phyloP scores from a whole-genome alignment of 805 yeast genomes.

The Barnettozyma sp. region DNA sequence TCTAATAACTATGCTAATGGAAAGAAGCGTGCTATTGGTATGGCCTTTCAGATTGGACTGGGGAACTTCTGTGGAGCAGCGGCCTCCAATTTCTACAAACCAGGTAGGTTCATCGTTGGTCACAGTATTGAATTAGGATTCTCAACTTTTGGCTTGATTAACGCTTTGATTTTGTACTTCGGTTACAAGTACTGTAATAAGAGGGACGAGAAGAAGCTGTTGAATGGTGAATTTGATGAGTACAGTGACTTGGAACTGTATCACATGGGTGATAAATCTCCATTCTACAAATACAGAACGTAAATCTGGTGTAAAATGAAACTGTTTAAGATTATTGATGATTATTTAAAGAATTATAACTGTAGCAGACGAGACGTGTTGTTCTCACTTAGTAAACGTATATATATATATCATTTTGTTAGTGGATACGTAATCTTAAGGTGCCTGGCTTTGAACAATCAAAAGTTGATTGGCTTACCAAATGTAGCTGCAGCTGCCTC shows the following conservation, averaged over 20 bases:
- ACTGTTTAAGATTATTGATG: too few relatives aligned
- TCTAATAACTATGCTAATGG: conserved; percentile 27
- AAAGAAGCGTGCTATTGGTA: conserved; percentile 32
- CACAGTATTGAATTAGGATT: conserved; percentile 29
- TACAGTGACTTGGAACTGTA: conserved; percentile 26
- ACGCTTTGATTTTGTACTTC: conserved; percentile 16
- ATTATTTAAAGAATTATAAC: too few relatives aligned
- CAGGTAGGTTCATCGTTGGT: conserved; percentile 27
- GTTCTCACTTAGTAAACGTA: too few relatives aligned
- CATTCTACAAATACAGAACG: conserved; percentile 31
- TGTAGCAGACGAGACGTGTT: too few relatives aligned
- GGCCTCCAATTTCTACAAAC: conserved; percentile 29
- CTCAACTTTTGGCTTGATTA: conserved; percentile 27
- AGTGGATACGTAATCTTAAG: conserved; percentile 18
- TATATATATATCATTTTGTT: conserved; percentile 6
- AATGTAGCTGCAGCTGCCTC: conserved; percentile 94
- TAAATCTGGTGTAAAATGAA: too few relatives aligned
- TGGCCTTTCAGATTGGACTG: conserved; percentile 32
- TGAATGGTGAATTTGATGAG: conserved; percentile 27
- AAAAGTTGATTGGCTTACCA: conserved; percentile 86
- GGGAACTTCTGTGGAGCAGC: conserved; percentile 30
- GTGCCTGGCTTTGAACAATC: too few relatives aligned
- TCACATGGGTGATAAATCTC: conserved; percentile 37
- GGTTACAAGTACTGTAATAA: conserved; percentile 24
- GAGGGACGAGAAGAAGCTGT: conserved; percentile 22